phyloP scores from a whole-genome alignment of 805 yeast species.

The Tetrapisispora namnaoensis region DNA sequence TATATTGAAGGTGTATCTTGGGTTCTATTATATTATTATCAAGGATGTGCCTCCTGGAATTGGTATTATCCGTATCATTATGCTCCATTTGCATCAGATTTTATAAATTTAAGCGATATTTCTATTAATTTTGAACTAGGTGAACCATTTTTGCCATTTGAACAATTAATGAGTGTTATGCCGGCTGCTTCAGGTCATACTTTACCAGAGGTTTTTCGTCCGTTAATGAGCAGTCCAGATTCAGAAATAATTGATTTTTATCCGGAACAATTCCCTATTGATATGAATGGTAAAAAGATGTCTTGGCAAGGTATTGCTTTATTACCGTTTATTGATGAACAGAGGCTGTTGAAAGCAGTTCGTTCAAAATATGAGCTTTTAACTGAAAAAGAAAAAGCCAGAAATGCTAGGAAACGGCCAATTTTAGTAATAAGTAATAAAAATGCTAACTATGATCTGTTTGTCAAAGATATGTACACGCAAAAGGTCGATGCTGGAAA shows the following conservation, averaged over 20 bases:
- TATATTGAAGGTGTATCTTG: slow-evolving; percentile 96
- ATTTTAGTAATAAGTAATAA: slow-evolving; percentile 57
- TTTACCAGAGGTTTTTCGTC: slow-evolving; percentile 70
- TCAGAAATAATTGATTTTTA: slow-evolving; percentile 87
- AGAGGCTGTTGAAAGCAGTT: slow-evolving; percentile 58
- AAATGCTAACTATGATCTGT: slow-evolving; percentile 38
- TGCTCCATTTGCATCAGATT: slow-evolving; percentile 95
- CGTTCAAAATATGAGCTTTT: slow-evolving; percentile 51
- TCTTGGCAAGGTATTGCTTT: slow-evolving; percentile 92
- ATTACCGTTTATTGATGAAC: slow-evolving; percentile 83
- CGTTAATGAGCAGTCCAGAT: slow-evolving; percentile 66
- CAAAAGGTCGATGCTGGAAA: slow-evolving; percentile 14
- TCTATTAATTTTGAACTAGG: slow-evolving; percentile 56
- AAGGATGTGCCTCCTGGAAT: slow-evolving; percentile 97
- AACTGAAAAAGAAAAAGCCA: slow-evolving; percentile 53
- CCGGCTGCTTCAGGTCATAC: slow-evolving; percentile 91
- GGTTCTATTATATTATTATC: slow-evolving; percentile 88
- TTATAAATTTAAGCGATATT: slow-evolving; percentile 41
- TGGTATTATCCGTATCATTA: slow-evolving; percentile 97
- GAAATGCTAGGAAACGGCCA: slow-evolving; percentile 66
- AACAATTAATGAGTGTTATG: slow-evolving; percentile 87
- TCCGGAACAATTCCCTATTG: slow-evolving; percentile 80
- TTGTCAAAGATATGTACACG: slow-evolving; percentile 27
- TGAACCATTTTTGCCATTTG: slow-evolving; percentile 79
- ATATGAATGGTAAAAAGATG: slow-evolving; percentile 92